A percentile compares a stretch with the other conserved stretches of the same genome.
phyloP scores from a whole-genome alignment of 768 basidiomycete species.

The Tylopilus sp. region DNA sequence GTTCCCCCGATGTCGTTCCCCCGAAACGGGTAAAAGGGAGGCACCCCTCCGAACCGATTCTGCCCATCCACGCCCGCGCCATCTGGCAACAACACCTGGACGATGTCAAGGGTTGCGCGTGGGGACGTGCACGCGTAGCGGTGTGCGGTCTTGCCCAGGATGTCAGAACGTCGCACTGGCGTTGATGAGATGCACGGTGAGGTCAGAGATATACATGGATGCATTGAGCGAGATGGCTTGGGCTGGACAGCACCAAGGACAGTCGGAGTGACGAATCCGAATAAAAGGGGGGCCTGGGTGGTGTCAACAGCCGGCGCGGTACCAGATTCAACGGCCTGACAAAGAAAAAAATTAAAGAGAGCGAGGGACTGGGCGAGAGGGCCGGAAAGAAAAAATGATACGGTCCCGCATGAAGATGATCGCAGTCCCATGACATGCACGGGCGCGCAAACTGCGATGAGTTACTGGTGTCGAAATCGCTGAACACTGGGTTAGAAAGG shows the following conservation, averaged over 20 bases:
- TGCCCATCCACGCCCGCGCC: slow-evolving; percentile 50
- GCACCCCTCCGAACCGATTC: slow-evolving; percentile 46
- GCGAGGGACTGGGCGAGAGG: neutral
- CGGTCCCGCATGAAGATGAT: slow-evolving; percentile 21
- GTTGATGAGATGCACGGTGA: slow-evolving; percentile 40
- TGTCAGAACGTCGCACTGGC: slow-evolving; percentile 42
- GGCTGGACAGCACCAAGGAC: slow-evolving; percentile 42
- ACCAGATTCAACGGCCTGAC: slow-evolving; percentile 24
- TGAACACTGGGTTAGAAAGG: slow-evolving; percentile 14
- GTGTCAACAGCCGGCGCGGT: slow-evolving; percentile 36
- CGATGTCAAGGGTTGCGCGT: slow-evolving; percentile 27
- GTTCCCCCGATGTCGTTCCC: slow-evolving; percentile 31
- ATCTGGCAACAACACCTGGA: slow-evolving; percentile 38
- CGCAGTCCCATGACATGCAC: slow-evolving; percentile 23
- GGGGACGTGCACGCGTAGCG: slow-evolving; percentile 40
- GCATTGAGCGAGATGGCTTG: slow-evolving; percentile 4
- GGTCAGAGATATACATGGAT: slow-evolving; percentile 29
- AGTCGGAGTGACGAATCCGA: slow-evolving; percentile 40
- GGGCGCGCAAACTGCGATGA: slow-evolving; percentile 23
- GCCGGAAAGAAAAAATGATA: neutral
- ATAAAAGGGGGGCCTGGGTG: slow-evolving; percentile 41
- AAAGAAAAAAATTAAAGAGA: neutral
- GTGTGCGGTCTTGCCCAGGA: slow-evolving; percentile 48
- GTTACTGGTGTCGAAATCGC: slow-evolving; percentile 13
- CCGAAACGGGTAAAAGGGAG: slow-evolving; percentile 36